Conservation (phyloP, 23 red algal genomes). For the Chondrus crispus region DNA sequence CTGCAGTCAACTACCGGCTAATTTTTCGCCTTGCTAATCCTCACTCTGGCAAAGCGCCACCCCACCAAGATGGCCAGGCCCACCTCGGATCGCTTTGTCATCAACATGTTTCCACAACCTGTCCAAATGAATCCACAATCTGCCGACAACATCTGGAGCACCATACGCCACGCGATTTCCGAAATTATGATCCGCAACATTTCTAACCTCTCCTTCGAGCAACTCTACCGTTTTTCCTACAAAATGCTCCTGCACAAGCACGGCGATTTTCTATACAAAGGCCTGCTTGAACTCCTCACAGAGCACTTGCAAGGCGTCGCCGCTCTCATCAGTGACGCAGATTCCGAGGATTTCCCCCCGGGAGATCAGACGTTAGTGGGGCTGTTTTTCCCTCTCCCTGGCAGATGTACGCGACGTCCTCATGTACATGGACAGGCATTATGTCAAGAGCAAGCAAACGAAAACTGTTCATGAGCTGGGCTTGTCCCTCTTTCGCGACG, state of each 20-base stretch:
- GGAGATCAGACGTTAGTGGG: slow-evolving; percentile 75
- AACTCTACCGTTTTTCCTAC: slow-evolving; percentile 92
- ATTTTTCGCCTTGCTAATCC: too few species aligned
- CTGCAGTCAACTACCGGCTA: too few species aligned
- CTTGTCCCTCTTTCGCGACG: slow-evolving; percentile 74
- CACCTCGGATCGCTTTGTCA: slow-evolving; percentile 49
- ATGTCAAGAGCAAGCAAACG: slow-evolving; percentile 56
- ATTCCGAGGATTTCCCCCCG: slow-evolving; percentile 53
- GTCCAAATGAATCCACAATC: slow-evolving; percentile 68
- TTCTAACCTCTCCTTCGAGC: slow-evolving; percentile 81
- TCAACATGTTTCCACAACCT: slow-evolving; percentile 66
- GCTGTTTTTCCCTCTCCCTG: slow-evolving; percentile 64
- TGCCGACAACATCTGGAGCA: slow-evolving; percentile 73
- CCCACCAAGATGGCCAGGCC: slow-evolving; percentile 18
- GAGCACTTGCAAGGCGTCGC: slow-evolving; percentile 60
- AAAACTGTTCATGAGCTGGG: slow-evolving; percentile 80
- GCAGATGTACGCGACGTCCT: slow-evolving; percentile 81
- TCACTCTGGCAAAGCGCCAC: background rate
- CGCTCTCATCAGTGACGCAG: background rate
- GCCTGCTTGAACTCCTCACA: slow-evolving; percentile 53
- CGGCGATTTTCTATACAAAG: slow-evolving; percentile 81
- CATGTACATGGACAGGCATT: slow-evolving; percentile 98
- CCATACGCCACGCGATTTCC: slow-evolving; percentile 70
- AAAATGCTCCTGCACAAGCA: slow-evolving; percentile 85
- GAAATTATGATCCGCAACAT: slow-evolving; percentile 73